phyloP scores from a whole-genome alignment of 306 rosid species.

The Parietaria judaica region DNA sequence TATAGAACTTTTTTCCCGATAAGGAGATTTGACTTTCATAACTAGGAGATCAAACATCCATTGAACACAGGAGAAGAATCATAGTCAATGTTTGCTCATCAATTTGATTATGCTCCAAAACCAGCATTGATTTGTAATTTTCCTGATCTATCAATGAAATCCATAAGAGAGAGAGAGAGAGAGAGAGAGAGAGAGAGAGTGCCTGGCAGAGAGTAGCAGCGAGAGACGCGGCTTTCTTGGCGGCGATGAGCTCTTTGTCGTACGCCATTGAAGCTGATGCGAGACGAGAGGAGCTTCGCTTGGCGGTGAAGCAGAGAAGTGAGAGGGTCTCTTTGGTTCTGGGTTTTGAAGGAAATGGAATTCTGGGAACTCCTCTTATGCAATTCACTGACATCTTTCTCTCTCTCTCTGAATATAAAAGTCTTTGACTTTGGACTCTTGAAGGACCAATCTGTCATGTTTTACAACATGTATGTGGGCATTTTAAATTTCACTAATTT shows the following conservation, averaged over 20 bases:
- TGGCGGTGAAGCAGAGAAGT: not conserved
- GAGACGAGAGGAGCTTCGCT: slow-evolving; percentile 9
- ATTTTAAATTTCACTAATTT: too few species aligned
- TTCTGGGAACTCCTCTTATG: slow-evolving; percentile 18
- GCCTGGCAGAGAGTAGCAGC: slow-evolving; percentile 92
- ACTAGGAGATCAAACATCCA: too few species aligned
- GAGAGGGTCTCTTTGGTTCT: slow-evolving; percentile 11
- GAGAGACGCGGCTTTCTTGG: slow-evolving; percentile 77
- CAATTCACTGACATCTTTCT: slow-evolving; percentile 24
- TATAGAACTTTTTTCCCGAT: too few species aligned
- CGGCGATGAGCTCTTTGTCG: slow-evolving; percentile 84
- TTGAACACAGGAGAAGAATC: too few species aligned
- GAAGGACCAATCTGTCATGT: too few species aligned
- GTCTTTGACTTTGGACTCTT: too few species aligned
- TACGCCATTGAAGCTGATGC: slow-evolving; percentile 56
- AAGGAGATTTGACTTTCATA: too few species aligned
- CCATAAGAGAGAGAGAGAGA: not conserved
- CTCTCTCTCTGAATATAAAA: not conserved
- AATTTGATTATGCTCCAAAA: too few species aligned
- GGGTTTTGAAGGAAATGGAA: slow-evolving; percentile 16
- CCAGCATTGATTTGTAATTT: too few species aligned
- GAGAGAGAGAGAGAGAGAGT: slow-evolving; percentile 5
- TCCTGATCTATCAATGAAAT: not conserved
- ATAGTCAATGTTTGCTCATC: too few species aligned
- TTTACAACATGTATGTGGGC: too few species aligned